These are phyloP conservation scores for Backusella macrospora DNA, from an alignment of 192 early-diverging fungal genomes.

Conservation along the genomic window DNA sequence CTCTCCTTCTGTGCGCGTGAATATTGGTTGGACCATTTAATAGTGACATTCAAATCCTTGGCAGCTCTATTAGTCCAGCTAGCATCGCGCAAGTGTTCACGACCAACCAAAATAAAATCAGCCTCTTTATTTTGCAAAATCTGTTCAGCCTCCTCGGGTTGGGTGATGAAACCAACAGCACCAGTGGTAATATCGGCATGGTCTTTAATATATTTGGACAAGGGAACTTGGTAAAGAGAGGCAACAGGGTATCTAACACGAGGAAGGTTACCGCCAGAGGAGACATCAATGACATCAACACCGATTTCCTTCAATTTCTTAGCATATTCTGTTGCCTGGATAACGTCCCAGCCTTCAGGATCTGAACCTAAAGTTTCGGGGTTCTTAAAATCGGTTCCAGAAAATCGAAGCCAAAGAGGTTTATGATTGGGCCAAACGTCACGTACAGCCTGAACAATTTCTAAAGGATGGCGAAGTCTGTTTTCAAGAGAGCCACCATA, in stretches of 20 bases:
- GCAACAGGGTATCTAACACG: slow-evolving; percentile 13
- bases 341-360: slow-evolving; percentile 66
- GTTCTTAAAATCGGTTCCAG: slow-evolving; percentile 70
- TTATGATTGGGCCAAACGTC: slow-evolving; percentile 75
- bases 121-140: slow-evolving; percentile 67
- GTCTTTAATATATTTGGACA: slow-evolving; percentile 63
- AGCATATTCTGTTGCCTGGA: slow-evolving; percentile 72
- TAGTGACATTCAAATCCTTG: slow-evolving; percentile 63
- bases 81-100: slow-evolving; percentile 71
- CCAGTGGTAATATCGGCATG: slow-evolving; percentile 58
- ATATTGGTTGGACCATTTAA: slow-evolving; percentile 68
- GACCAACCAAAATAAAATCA: slow-evolving; percentile 73
- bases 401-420: slow-evolving; percentile 88
- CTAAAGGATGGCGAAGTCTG: slow-evolving; percentile 74
- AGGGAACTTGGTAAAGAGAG: slow-evolving; percentile 70
- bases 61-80: slow-evolving; percentile 68
- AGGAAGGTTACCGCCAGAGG: slow-evolving; percentile 67
- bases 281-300: slow-evolving; percentile 86
- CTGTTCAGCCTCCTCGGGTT: slow-evolving; percentile 65
- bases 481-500: slow-evolving; percentile 94
- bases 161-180: slow-evolving; percentile 74
- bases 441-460: slow-evolving; percentile 65
- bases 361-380: slow-evolving; percentile 48
- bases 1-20: slow-evolving; percentile 33
- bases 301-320: slow-evolving; percentile 62